A percentile compares a stretch with the other conserved stretches of the same genome.
These are phyloP conservation scores for Taphrina communis DNA, from an alignment of 1,139 yeast species.

Conservation along the genomic window DNA sequence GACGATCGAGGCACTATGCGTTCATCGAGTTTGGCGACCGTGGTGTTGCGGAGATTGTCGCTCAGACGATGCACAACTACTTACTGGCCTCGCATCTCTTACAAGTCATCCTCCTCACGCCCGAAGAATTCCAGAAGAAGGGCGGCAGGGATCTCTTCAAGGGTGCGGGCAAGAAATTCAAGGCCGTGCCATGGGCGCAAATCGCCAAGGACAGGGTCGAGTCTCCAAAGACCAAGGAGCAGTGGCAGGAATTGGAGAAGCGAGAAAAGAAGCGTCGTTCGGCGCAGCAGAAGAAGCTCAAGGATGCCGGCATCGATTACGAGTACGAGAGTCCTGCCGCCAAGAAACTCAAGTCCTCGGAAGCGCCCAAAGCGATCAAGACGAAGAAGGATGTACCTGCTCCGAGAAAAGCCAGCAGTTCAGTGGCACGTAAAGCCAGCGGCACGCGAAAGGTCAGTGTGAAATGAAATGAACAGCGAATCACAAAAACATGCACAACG, in stretches of 20 bases:
- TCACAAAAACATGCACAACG: too few relatives aligned
- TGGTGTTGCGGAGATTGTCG: slow-evolving; percentile 84
- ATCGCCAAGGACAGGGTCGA: slow-evolving; percentile 64
- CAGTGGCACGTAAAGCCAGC: slow-evolving; percentile 12
- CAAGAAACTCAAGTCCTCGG: slow-evolving; percentile 37
- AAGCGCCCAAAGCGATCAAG: slow-evolving; percentile 10
- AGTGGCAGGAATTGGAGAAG: slow-evolving; percentile 65
- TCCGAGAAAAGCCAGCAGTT: slow-evolving; percentile 13
- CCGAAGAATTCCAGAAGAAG: slow-evolving; percentile 53
- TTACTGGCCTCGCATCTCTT: slow-evolving; percentile 83
- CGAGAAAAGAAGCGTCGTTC: slow-evolving; percentile 59
- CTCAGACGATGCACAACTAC: slow-evolving; percentile 95
- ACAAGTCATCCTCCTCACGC: slow-evolving; percentile 65
- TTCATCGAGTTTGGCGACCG: slow-evolving; percentile 78
- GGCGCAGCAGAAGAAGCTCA: slow-evolving; percentile 59
- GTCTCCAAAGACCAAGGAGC: slow-evolving; percentile 61
- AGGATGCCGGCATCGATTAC: slow-evolving; percentile 60
- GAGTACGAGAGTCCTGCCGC: slow-evolving; percentile 45
- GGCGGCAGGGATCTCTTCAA: slow-evolving; percentile 56
- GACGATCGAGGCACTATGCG: slow-evolving; percentile 90
- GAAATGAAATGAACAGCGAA: neutral
- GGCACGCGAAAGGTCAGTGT: slow-evolving; percentile 22
- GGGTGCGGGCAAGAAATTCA: slow-evolving; percentile 63
- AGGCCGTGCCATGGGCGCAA: slow-evolving; percentile 67
- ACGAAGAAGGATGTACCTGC: slow-evolving; percentile 12